Conservation (phyloP, 768 basidiomycete species). For the Gautieria morchelliformis region DNA sequence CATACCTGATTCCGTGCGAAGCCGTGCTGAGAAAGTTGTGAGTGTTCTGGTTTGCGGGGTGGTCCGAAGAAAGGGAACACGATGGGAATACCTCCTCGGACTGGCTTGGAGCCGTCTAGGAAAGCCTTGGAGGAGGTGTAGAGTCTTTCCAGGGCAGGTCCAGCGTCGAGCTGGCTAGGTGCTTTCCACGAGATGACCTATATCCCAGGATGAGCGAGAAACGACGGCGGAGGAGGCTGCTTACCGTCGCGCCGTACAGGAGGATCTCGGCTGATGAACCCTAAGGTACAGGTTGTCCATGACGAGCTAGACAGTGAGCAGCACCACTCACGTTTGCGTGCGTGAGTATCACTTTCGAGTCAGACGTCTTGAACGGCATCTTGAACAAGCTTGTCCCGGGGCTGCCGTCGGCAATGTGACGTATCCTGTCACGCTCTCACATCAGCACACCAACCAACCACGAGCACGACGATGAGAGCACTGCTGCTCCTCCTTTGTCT, state of each 20-base stretch:
- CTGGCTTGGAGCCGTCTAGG: conserved; percentile 73
- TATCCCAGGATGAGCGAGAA: neutral
- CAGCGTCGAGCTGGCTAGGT: conserved; percentile 22
- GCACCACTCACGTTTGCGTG: conserved; percentile 47
- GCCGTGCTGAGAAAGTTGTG: conserved; percentile 74
- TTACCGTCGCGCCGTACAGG: conserved; percentile 68
- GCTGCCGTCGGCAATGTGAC: neutral
- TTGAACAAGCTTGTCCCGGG: neutral
- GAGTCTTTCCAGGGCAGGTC: conserved; percentile 50
- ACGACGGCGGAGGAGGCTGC: too few species aligned
- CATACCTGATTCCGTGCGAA: conserved; percentile 78
- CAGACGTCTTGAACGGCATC: conserved; percentile 51
- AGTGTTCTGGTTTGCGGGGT: conserved; percentile 65
- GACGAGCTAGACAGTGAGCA: neutral
- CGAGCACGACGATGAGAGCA: neutral
- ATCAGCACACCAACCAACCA: neutral
- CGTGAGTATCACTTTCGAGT: conserved; percentile 37
- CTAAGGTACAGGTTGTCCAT: conserved; percentile 23
- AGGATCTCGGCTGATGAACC: conserved; percentile 59
- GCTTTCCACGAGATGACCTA: conserved; percentile 73
- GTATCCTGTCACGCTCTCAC: neutral
- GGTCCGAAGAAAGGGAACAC: conserved; percentile 89
- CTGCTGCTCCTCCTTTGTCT: neutral
- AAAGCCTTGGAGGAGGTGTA: conserved; percentile 76
- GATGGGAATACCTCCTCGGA: conserved; percentile 46